Conservation (phyloP, 2,329 filamentous ascomycete species). For the Xylaria sp. region DNA sequence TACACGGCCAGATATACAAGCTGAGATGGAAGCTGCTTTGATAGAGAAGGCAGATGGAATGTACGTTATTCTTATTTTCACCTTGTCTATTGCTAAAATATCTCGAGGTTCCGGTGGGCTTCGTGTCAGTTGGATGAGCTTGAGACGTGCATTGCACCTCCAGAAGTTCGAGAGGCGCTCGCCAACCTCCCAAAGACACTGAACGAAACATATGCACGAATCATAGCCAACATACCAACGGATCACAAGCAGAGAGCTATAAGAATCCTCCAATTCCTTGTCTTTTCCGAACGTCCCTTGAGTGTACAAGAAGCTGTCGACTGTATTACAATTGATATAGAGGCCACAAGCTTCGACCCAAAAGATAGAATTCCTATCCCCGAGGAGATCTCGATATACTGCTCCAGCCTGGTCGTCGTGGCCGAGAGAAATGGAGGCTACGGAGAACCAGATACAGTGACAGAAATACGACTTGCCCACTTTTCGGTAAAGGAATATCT, state of each 20-base stretch:
- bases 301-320: too few relatives aligned
- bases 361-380: too few relatives aligned
- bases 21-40: slow-evolving; percentile 38
- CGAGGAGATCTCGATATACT: too few relatives aligned
- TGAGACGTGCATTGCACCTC: slow-evolving; percentile 23
- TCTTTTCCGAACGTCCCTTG: too few relatives aligned
- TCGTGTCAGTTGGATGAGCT: slow-evolving; percentile 43
- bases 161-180: slow-evolving; percentile 39
- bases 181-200: slow-evolving; percentile 41
- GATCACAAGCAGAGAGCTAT: too few relatives aligned
- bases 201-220: slow-evolving; percentile 45
- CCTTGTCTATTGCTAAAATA: slow-evolving; percentile 13
- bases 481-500: slow-evolving; percentile 6
- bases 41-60: slow-evolving; percentile 39
- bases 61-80: slow-evolving; percentile 32
- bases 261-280: too few relatives aligned
- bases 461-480: neutral
- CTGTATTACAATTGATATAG: too few relatives aligned
- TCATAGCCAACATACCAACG: slow-evolving; percentile 35
- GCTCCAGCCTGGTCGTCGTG: neutral
- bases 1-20: slow-evolving; percentile 33
- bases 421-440: too few relatives aligned
- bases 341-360: too few relatives aligned
- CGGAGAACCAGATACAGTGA: too few relatives aligned
- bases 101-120: slow-evolving; percentile 44